A percentile compares a stretch with the other conserved stretches of the same genome.
phyloP scores from a whole-genome alignment of 148 eudicot genomes.

The Chenopodium album region DNA sequence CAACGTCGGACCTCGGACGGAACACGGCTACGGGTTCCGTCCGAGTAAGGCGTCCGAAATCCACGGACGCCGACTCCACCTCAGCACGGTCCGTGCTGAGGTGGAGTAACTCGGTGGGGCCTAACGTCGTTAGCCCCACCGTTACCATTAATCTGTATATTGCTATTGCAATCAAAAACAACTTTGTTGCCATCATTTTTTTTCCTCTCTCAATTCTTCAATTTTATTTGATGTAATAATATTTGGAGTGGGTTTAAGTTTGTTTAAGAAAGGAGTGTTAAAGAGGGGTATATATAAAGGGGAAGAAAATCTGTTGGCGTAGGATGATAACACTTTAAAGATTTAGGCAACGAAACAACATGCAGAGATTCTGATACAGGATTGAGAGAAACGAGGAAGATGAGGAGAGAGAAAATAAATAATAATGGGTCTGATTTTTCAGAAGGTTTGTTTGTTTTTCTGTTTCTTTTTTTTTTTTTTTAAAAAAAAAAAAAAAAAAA shows the following conservation, averaged over 20 bases:
- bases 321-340: constrained; percentile 35
- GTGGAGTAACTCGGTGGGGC: constrained; percentile 44
- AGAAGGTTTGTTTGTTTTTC: constrained; percentile 15
- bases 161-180: constrained; percentile 39
- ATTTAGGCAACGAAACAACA: constrained; percentile 19
- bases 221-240: not conserved
- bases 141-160: constrained; percentile 55
- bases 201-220: no score
- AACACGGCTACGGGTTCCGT: constrained; percentile 56
- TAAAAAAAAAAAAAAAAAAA: not conserved
- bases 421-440: constrained; percentile 5
- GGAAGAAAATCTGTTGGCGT: constrained; percentile 11
- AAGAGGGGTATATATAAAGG: not conserved
- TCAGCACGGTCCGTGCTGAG: constrained; percentile 41
- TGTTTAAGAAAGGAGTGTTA: not conserved
- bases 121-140: constrained; percentile 59
- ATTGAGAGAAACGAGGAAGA: constrained; percentile 24
- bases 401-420: constrained; percentile 18
- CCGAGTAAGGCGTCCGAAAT: constrained; percentile 55
- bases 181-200: constrained; percentile 38
- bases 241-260: not conserved
- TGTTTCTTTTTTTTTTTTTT: not conserved
- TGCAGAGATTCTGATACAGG: constrained; percentile 26
- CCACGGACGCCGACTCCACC: constrained; percentile 52
- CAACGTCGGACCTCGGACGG: constrained; percentile 52